phyloP scores from a whole-genome alignment of 176 grass and related monocot genomes.

The Poa pratensis region DNA sequence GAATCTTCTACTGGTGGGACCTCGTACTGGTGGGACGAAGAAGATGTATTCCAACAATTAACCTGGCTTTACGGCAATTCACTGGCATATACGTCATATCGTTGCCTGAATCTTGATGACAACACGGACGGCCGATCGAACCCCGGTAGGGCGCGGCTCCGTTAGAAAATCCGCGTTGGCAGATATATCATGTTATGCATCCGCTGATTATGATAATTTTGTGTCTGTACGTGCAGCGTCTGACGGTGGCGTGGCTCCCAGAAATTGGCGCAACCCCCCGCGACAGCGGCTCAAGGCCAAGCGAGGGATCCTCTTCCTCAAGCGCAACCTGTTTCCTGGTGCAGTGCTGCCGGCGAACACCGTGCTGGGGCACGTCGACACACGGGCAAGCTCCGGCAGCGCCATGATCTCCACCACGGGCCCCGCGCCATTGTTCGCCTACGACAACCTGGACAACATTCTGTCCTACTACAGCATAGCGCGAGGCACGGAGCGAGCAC shows the following conservation, averaged over 20 bases:
- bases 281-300: neutral
- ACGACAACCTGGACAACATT: neutral
- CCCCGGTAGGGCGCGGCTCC: too few species aligned
- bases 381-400: neutral
- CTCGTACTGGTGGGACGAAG: too few species aligned
- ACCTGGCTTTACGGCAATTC: too few species aligned
- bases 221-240: neutral
- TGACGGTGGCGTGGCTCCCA: neutral
- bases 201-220: too few species aligned
- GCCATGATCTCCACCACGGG: neutral
- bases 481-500: neutral
- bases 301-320: conserved; percentile 8
- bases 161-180: too few species aligned
- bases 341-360: neutral
- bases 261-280: neutral
- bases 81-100: too few species aligned
- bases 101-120: too few species aligned
- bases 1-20: too few species aligned
- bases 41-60: too few species aligned
- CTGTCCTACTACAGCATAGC: neutral
- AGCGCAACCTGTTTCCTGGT: neutral
- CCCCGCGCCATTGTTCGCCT: neutral
- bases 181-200: too few species aligned
- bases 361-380: neutral
- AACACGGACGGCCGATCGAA: too few species aligned